Conservation (phyloP, 2,329 filamentous ascomycete genomes). For the Cylindrodendrum hubeiense region DNA sequence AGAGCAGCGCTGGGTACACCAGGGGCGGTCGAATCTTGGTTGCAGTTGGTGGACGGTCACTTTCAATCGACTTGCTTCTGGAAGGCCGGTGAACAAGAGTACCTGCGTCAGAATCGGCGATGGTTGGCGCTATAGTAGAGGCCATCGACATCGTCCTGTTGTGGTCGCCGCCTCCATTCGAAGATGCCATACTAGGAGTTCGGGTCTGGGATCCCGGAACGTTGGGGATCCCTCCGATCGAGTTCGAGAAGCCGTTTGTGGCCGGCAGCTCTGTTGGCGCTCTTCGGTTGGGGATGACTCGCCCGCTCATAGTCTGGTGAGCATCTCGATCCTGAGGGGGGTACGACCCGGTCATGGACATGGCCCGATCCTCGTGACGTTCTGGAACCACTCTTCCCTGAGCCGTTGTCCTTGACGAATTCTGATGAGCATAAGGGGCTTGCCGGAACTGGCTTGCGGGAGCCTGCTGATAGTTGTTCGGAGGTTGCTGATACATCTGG, state of each 20-base stretch:
- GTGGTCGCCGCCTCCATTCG: constrained; percentile 60
- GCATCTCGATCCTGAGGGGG: constrained; percentile 79
- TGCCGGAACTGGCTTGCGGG: constrained; percentile 84
- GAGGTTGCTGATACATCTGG: constrained; percentile 75
- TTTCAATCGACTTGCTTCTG: constrained; percentile 66
- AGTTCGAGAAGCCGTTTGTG: constrained; percentile 51
- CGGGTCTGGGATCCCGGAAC: constrained; percentile 68
- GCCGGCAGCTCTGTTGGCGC: constrained; percentile 57
- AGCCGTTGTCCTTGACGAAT: constrained; percentile 83
- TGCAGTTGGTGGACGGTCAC: constrained; percentile 68
- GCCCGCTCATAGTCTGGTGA: constrained; percentile 93
- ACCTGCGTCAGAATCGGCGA: constrained; percentile 67
- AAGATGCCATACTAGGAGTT: constrained; percentile 73
- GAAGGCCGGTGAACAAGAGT: constrained; percentile 69
- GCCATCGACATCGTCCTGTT: constrained; percentile 91
- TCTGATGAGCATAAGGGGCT: constrained; percentile 74
- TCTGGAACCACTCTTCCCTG: constrained; percentile 94
- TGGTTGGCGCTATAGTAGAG: constrained; percentile 80
- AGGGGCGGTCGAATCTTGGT: constrained; percentile 79
- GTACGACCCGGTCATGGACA: constrained; percentile 89
- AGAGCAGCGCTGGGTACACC: constrained; percentile 93
- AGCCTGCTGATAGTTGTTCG: constrained; percentile 71
- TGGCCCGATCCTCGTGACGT: constrained; percentile 90
- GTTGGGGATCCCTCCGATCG: constrained; percentile 55
- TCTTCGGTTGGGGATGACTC: constrained; percentile 83